Base-by-base conservation (phyloP, 306 rosid species). In the Amphicarpaea edgeworthii region DNA sequence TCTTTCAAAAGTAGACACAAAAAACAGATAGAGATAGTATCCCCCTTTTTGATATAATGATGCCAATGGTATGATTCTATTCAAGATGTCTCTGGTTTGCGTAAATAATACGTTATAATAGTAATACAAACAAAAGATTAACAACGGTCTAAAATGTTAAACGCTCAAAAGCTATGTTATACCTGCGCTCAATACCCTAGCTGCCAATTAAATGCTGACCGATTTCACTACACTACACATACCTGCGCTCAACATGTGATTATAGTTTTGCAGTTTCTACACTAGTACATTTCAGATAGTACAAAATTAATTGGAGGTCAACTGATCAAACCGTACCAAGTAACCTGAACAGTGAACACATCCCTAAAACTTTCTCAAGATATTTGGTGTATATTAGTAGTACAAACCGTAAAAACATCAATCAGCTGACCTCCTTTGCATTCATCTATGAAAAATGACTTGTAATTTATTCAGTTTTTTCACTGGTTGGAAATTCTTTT, bases 251-350 rank as follows among this genome's bases (percentile, higher is more conserved):
- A 28, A 46, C 50, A 70, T 32, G 41, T 72, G 30, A 45, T 40
- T 30, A 19, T 20, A 59, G 43, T 45, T 59, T 20, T 20, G 66
- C 60, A 9, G 26, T 63, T 51, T 51, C 73, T 50, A n/a, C n/a
- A n/a, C n/a, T n/a, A 15, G 8, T 17, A 47, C 19, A 47, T 15
- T 64, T 63, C 38, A 49, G 61, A 28, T 12, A 17, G 47, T 42
- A 47, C 42, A 71, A 15, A 64, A 37, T 38, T 70, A 64, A 46
- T 38, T 75, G 67, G 24, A 20, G 2, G 3, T 12, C 59, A 65
- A 62, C 78, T 28, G 53, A 70, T 65, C 37, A 15, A 51, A 17
- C 40, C 79, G 6, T 63, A 66, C 75, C 37, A 16, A 49, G 55
- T 46, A 30, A 47, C 50, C 74, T 11, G 16, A 70, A 19, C 64